Conservation (phyloP, 169 alveolate genomes). For the Plasmodium falciparum region DNA sequence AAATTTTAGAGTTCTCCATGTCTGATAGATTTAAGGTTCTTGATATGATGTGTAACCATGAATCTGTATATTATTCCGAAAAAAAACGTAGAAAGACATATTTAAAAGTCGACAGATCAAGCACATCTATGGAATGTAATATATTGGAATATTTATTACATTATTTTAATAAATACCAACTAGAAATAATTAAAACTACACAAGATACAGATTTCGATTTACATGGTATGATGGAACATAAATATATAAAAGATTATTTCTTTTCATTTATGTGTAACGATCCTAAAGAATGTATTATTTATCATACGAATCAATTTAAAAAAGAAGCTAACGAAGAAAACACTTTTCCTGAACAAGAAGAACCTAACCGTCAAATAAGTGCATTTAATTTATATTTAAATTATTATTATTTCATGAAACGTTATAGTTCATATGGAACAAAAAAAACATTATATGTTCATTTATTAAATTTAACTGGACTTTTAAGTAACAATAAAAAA, state of each 20-base stretch:
- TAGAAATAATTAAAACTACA: conserved; percentile 10
- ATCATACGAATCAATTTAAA: too few species aligned
- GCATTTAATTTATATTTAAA: conserved; percentile 28
- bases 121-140: conserved; percentile 28
- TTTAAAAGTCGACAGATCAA: conserved; percentile 8
- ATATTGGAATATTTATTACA: conserved; percentile 46
- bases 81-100: conserved; percentile 34
- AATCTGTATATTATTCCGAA: background rate
- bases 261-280: conserved; percentile 1
- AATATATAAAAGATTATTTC: conserved; percentile 27
- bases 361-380: background rate
- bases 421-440: conserved; percentile 8
- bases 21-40: conserved; percentile 45
- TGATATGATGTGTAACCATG: conserved; percentile 36
- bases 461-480: conserved; percentile 34
- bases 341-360: background rate
- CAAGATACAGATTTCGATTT: conserved; percentile 10
- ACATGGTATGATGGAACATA: conserved; percentile 21
- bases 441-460: conserved; percentile 25
- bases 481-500: too few species aligned
- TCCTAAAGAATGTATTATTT: too few species aligned
- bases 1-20: conserved; percentile 12
- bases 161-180: conserved; percentile 55
- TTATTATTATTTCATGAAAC: conserved; percentile 18
- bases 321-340: too few species aligned